Percentiles rank a stretch among this genome's conserved stretches.
These are phyloP conservation scores for Pneumocystis carinii DNA, from an alignment of 1,139 yeast genomes.

Conservation along the genomic window DNA sequence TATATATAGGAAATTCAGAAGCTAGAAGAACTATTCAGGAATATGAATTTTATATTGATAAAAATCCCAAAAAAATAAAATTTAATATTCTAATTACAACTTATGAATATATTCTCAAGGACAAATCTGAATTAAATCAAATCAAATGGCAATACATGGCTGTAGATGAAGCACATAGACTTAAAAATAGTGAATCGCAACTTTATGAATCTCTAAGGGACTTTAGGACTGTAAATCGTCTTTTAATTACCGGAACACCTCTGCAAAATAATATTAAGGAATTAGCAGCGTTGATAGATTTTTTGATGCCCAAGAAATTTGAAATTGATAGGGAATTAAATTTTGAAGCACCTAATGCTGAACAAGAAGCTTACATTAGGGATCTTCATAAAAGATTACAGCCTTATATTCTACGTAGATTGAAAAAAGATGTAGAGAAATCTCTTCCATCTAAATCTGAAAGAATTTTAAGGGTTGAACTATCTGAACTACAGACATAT, in stretches of 20 bases:
- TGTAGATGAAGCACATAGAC: constrained; percentile 95
- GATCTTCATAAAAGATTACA: constrained; percentile 70
- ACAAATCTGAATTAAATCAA: constrained; percentile 59
- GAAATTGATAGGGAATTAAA: constrained; percentile 87
- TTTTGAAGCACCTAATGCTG: constrained; percentile 71
- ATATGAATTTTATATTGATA: constrained; percentile 60
- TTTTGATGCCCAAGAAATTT: constrained; percentile 89
- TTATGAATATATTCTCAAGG: constrained; percentile 88
- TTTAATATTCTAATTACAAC: constrained; percentile 84
- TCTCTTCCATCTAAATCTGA: constrained; percentile 91
- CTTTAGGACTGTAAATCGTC: constrained; percentile 68
- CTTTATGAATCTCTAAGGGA: constrained; percentile 73
- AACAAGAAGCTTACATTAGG: constrained; percentile 78
- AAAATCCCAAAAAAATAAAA: constrained; percentile 49
- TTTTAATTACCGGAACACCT: constrained; percentile 95
- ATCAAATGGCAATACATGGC: constrained; percentile 94
- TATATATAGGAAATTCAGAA: constrained; percentile 81
- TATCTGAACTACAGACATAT: constrained; percentile 87
- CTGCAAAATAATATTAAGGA: constrained; percentile 90
- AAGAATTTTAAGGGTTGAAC: constrained; percentile 82
- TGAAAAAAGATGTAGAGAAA: constrained; percentile 94
- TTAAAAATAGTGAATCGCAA: constrained; percentile 88
- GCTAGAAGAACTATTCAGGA: constrained; percentile 73
- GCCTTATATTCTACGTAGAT: constrained; percentile 80
- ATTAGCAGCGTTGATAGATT: constrained; percentile 84